Percentiles rank a stretch among this genome's conserved stretches.
Evolutionary conservation across 148 eudicot genomes (phyloP).

Genomic region (Simmondsia chinensis): DNA sequence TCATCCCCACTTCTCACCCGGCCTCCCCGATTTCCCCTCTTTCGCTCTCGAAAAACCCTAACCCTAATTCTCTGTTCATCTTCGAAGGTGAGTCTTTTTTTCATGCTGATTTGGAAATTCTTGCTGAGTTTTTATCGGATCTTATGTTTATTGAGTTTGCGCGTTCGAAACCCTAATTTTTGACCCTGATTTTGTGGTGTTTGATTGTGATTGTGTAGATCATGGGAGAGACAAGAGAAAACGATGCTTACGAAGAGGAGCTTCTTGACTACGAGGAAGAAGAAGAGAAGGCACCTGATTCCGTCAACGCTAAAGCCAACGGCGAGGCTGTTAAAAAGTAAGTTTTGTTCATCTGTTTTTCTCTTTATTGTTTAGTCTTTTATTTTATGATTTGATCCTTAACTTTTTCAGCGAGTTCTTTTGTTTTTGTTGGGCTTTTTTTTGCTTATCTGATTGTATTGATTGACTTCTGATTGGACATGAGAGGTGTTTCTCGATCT

Average conservation of each 20-base stretch:
- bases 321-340: constrained; percentile 47
- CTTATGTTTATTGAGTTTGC: neutral
- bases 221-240: constrained; percentile 44
- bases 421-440: neutral
- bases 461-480: too few species aligned
- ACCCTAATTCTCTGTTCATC: constrained; percentile 11
- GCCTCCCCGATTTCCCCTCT: constrained; percentile 8
- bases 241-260: constrained; percentile 52
- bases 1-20: constrained; percentile 6
- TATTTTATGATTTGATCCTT: neutral
- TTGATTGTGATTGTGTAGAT: constrained; percentile 2
- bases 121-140: too few species aligned
- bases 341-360: constrained; percentile 4
- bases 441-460: too few species aligned
- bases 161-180: constrained; percentile 14
- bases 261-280: constrained; percentile 58
- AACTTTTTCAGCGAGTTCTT: neutral
- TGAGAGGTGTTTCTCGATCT: too few species aligned
- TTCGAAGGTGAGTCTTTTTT: constrained; percentile 12
- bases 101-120: neutral
- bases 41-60: constrained; percentile 21
- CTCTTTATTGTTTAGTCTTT: neutral
- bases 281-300: constrained; percentile 44
- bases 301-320: constrained; percentile 29
- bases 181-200: neutral